These are phyloP conservation scores for Auxenochlorella pyrenoidosa DNA, from an alignment of 139 green algal species.

Conservation along the genomic window DNA sequence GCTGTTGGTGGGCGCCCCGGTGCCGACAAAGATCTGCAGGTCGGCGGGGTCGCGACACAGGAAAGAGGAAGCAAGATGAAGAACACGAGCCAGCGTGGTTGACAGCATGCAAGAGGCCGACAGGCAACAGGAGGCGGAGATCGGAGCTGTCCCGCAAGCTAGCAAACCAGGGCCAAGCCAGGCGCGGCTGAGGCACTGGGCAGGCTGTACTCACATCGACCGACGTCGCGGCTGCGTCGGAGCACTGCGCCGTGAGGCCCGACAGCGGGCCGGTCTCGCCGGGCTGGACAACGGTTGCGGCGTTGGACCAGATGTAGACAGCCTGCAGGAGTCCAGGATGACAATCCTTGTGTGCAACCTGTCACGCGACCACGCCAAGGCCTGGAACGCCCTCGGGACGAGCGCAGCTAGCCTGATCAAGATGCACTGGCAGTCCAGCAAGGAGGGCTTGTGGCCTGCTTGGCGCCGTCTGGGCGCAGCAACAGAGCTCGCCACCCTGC, in stretches of 20 bases:
- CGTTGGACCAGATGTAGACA: background rate
- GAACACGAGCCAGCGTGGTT: background rate
- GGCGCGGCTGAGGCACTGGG: background rate
- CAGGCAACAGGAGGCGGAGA: background rate
- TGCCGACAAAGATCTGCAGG: background rate
- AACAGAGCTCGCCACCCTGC: too few species aligned
- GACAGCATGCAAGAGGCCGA: background rate
- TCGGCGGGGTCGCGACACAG: too few species aligned
- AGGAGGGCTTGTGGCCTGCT: too few species aligned
- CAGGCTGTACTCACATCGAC: background rate
- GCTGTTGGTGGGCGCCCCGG: background rate
- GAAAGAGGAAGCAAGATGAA: background rate
- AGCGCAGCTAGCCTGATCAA: too few species aligned
- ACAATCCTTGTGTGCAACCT: too few species aligned
- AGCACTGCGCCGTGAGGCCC: background rate
- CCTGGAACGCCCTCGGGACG: too few species aligned
- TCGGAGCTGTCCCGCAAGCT: background rate
- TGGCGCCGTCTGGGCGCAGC: too few species aligned
- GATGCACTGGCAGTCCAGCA: too few species aligned
- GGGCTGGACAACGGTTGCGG: background rate
- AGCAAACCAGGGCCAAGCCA: background rate
- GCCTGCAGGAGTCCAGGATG: background rate
- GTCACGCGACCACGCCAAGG: too few species aligned
- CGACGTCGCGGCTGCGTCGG: background rate
- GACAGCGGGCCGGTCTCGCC: background rate